A percentile compares a stretch with the other conserved stretches of the same genome.
Evolutionary conservation across 257 asterid genomes (phyloP).

Genomic region (Nicotiana attenuata): DNA sequence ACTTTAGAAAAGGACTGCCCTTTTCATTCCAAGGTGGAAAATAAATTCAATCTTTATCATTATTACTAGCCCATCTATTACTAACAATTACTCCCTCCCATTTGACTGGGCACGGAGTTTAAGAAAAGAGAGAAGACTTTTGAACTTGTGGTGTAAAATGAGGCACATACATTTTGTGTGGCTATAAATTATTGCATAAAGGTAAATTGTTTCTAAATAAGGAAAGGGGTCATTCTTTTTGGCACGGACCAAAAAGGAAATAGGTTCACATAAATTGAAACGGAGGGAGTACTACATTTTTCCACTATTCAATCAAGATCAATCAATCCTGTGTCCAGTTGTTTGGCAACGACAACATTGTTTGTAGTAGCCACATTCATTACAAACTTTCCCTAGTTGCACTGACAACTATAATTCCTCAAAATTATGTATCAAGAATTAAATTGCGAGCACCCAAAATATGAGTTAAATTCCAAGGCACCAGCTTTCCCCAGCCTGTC

Average conservation of each 20-base stretch:
- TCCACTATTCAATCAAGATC: not conserved
- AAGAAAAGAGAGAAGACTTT: too few species aligned
- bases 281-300: not conserved
- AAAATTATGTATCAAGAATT: constrained; percentile 14
- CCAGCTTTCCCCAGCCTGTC: constrained; percentile 33
- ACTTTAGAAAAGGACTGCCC: constrained; percentile 21
- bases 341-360: constrained; percentile 14
- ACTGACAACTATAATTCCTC: constrained; percentile 17
- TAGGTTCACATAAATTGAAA: too few species aligned
- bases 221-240: too few species aligned
- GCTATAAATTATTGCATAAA: too few species aligned
- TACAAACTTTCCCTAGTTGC: not conserved
- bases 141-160: too few species aligned
- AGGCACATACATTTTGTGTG: too few species aligned
- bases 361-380: constrained; percentile 17
- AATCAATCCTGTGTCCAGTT: not conserved
- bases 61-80: constrained; percentile 2
- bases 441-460: constrained; percentile 58
- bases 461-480: constrained; percentile 6
- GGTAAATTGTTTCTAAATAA: too few species aligned
- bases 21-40: constrained; percentile 20
- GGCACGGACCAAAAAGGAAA: too few species aligned
- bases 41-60: constrained; percentile 13
- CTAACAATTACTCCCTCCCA: not conserved
- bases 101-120: too few species aligned